phyloP scores from a whole-genome alignment of 225 moss, liverwort and hornwort genomes.

The Thuidium tamariscinum region DNA sequence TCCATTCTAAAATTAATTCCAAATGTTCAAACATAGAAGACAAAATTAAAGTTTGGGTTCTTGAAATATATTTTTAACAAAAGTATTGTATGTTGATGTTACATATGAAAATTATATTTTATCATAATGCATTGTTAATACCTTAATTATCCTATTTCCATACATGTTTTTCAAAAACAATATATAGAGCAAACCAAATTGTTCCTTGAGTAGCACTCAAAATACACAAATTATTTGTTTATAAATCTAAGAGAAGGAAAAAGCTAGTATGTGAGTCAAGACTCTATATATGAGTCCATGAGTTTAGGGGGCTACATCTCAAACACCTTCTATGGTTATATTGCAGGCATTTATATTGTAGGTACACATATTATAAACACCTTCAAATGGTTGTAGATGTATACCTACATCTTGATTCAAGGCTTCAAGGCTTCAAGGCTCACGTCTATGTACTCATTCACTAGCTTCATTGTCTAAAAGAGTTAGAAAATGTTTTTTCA shows the following conservation, averaged over 20 bases:
- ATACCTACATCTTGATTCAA: too few species aligned
- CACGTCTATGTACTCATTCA: too few species aligned
- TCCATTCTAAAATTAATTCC: not conserved
- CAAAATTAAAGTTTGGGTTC: fast-evolving
- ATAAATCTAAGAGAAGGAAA: not conserved
- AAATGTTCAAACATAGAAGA: not conserved
- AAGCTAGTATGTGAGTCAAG: too few species aligned
- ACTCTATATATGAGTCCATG: too few species aligned
- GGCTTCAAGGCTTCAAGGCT: too few species aligned
- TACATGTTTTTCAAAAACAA: not conserved
- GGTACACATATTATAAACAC: too few species aligned
- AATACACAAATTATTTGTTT: not conserved
- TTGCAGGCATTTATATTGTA: too few species aligned
- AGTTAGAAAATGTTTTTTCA: not conserved
- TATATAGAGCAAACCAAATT: not conserved
- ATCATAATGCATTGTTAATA: not conserved
- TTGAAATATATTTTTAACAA: not conserved
- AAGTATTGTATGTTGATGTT: not conserved
- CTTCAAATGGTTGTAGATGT: too few species aligned
- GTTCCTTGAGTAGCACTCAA: not conserved
- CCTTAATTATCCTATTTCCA: fast-evolving
- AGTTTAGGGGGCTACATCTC: too few species aligned
- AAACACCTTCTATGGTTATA: too few species aligned
- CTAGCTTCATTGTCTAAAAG: too few species aligned
- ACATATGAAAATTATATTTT: not conserved